phyloP scores from a whole-genome alignment of 495 filamentous ascomycete species.

The Mytilinidion resinicola region DNA sequence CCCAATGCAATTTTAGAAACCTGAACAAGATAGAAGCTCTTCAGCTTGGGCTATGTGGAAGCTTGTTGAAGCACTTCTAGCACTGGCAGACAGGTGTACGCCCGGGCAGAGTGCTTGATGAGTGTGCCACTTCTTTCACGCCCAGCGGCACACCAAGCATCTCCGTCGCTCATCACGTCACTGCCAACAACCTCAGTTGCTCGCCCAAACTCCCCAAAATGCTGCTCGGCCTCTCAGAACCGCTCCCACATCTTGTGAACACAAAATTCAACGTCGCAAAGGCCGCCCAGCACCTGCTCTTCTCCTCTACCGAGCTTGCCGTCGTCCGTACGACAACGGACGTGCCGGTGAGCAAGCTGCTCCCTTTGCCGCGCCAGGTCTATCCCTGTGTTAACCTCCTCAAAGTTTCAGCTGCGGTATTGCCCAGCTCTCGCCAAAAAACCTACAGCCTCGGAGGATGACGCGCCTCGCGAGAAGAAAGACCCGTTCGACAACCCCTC shows the following conservation, averaged over 20 bases:
- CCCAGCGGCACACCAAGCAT: too few species aligned
- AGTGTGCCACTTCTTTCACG: too few species aligned
- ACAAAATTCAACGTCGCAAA: conserved; percentile 27
- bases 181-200: too few species aligned
- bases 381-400: conserved; percentile 1
- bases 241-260: conserved; percentile 23
- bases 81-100: too few species aligned
- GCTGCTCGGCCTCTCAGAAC: conserved; percentile 21
- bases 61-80: too few species aligned
- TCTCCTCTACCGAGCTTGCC: conserved; percentile 30
- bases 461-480: conserved; percentile 40
- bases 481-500: conserved; percentile 70
- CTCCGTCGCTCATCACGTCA: too few species aligned
- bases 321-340: conserved; percentile 22
- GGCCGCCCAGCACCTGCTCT: conserved; percentile 22
- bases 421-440: conserved; percentile 71
- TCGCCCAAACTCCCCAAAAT: conserved; percentile 3
- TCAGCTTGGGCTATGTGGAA: too few species aligned
- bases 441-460: conserved; percentile 47
- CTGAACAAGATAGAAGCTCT: too few species aligned
- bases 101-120: too few species aligned
- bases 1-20: too few species aligned
- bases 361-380: background rate
- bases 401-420: conserved; percentile 71
- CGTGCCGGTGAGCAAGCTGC: conserved; percentile 26